Evolutionary conservation across 2,329 filamentous ascomycete genomes (phyloP), one percentile per base, ranked within the genome.

Genomic region (Coleophoma cylindrospora): DNA sequence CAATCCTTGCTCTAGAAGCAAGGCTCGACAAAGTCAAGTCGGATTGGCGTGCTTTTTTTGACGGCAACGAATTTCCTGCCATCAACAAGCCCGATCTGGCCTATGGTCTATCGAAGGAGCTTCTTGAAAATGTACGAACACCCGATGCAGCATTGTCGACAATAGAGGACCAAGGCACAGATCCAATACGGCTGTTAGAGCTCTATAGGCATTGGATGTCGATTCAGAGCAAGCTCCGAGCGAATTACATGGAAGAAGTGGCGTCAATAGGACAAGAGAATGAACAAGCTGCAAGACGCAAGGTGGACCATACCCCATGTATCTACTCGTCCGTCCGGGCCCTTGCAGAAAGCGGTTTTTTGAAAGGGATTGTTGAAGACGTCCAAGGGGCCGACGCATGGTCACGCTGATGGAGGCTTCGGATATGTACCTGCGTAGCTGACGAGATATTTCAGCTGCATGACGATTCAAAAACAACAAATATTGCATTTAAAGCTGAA

Each of bases 311-410:
- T 61, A 83, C 80, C 0, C 80, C 82, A 1, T 80, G 83, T 1
- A 74, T 92, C 19, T 81, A 87, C 58, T 72, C 68, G 36, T 92
- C 88, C 83, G 67, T 91, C 41, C 76, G 77, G 55, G 80, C 79
- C 54, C 74, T 95, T 50, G 86, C 86, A 1, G 80, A 83, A 52
- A 84, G 85, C 59, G 82, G 80, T 1, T 68, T 80, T 2, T 65
- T 94, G 50, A 69, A 73, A 56, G 68, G 74, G 34, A 58, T 73
- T n/a, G 48, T 63, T 7, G 47, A 56, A 38, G 54, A 57, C 21
- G 34, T 44, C 17, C 22, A 49, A 43, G 27, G 6, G 9, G 27
- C 7, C 27, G 27, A 27, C 9, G 27, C 9, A 10, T 10, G 27
- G 27, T 27, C 27, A 10, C 9, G 9, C 27, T 27, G 27, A 27